phyloP scores from a whole-genome alignment of 768 basidiomycete species.

The Pleurotus tuber-regium region DNA sequence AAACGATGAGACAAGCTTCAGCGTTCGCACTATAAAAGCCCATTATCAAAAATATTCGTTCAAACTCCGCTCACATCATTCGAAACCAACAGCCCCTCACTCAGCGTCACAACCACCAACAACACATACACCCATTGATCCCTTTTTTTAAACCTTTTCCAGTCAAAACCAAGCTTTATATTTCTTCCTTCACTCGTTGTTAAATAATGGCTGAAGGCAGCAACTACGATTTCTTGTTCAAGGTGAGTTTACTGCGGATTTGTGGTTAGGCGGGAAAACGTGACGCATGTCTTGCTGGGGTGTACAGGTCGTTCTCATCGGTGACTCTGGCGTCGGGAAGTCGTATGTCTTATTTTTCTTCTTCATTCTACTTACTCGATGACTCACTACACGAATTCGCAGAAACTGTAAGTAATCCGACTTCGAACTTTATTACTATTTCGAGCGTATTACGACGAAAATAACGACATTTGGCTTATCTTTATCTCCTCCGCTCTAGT shows the following conservation, averaged over 20 bases:
- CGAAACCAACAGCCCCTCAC: not conserved
- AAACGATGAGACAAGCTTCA: not conserved
- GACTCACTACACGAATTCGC: too few species aligned
- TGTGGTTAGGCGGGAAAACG: not conserved
- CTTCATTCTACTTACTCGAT: too few species aligned
- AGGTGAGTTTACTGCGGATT: constrained; percentile 50
- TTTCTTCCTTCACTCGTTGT: constrained; percentile 13
- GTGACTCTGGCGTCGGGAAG: constrained; percentile 99
- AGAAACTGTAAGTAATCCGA: constrained; percentile 59
- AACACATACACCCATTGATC: too few species aligned
- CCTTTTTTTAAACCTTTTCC: constrained; percentile 12
- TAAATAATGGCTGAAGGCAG: constrained; percentile 81
- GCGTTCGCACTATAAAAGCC: not conserved
- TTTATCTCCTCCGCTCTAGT: constrained; percentile 46
- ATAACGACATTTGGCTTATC: too few species aligned
- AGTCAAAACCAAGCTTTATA: constrained; percentile 9
- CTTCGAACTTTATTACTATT: not conserved
- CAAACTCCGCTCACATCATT: constrained; percentile 4
- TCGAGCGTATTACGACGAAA: constrained; percentile 8
- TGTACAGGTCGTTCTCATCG: constrained; percentile 91
- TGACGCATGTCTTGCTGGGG: constrained; percentile 11
- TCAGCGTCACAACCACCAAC: not conserved
- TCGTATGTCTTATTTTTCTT: constrained; percentile 51
- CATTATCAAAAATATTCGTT: too few species aligned
- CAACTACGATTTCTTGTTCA: constrained; percentile 99